Percentiles rank a stretch among this genome's conserved stretches.
phyloP scores from a whole-genome alignment of 805 yeast genomes.

The Lachancea fermentati region DNA sequence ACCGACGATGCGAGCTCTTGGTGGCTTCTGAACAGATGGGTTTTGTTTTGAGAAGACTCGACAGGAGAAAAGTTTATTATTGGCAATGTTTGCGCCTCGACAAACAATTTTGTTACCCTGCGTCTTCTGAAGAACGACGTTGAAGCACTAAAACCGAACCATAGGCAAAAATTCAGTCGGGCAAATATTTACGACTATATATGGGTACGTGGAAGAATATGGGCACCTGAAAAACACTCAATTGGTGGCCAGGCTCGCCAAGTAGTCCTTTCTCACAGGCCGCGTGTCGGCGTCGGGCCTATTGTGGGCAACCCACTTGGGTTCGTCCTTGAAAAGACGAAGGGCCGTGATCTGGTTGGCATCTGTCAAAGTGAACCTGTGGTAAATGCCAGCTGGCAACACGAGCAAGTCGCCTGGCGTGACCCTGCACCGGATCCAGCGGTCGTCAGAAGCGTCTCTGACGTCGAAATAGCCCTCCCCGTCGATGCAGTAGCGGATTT shows the following conservation, averaged over 20 bases:
- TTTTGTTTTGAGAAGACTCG: no score
- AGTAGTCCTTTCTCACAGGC: conserved; percentile 41
- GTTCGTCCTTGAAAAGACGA: conserved; percentile 87
- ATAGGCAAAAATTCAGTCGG: no score
- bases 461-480: conserved; percentile 94
- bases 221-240: no score
- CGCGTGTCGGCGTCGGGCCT: conserved; percentile 53
- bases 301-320: conserved; percentile 88
- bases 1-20: no score
- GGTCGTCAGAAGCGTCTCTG: conserved; percentile 45
- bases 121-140: no score
- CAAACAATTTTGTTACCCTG: no score
- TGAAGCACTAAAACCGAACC: no score
- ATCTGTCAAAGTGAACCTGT: conserved; percentile 75
- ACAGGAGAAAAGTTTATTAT: no score
- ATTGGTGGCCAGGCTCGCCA: conserved; percentile 24
- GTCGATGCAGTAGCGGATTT: conserved; percentile 80
- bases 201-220: no score
- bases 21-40: no score
- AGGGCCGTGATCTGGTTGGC: conserved; percentile 65
- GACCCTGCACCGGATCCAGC: conserved; percentile 75
- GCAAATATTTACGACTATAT: no score
- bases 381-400: conserved; percentile 91
- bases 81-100: no score
- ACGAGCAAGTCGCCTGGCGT: conserved; percentile 58